Evolutionary conservation across 2,329 filamentous ascomycete species (phyloP).

Genomic region (Xylariaceae sp.): DNA sequence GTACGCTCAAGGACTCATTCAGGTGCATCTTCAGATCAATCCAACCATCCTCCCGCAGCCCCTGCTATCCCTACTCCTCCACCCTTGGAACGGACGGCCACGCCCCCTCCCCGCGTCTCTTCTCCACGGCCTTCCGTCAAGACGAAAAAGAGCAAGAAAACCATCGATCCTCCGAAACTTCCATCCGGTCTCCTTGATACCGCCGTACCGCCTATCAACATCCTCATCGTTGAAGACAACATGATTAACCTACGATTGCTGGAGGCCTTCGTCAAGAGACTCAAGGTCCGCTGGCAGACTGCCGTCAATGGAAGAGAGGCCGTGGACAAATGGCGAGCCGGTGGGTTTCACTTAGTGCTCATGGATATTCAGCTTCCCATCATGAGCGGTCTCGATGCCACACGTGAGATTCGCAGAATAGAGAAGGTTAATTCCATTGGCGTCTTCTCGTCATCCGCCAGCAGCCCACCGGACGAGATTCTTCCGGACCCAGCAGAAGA

Average conservation of each 20-base stretch:
- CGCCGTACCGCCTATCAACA: conserved; percentile 90
- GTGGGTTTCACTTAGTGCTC: conserved; percentile 90
- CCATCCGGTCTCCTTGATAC: conserved; percentile 69
- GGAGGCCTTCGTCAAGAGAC: conserved; percentile 90
- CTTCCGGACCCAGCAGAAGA: conserved; percentile 53
- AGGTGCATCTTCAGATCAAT: conserved; percentile 51
- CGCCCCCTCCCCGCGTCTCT: conserved; percentile 41
- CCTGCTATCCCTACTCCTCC: conserved; percentile 48
- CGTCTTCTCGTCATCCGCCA: conserved; percentile 72
- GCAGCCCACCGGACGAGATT: conserved; percentile 48
- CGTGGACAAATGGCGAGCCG: conserved; percentile 85
- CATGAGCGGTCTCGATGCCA: conserved; percentile 93
- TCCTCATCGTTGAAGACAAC: conserved; percentile 97
- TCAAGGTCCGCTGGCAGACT: conserved; percentile 96
- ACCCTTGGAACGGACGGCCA: conserved; percentile 55
- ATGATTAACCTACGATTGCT: conserved; percentile 93
- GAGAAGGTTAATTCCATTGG: conserved; percentile 91
- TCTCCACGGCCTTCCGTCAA: conserved; percentile 47
- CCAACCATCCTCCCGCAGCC: conserved; percentile 42
- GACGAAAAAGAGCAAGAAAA: conserved; percentile 52
- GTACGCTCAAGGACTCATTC: conserved; percentile 57
- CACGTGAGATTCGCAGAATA: conserved; percentile 85
- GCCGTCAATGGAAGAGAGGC: conserved; percentile 93
- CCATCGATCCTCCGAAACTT: conserved; percentile 39
- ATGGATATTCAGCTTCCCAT: conserved; percentile 99